Base-by-base conservation (phyloP, 2,329 filamentous ascomycete genomes). In the Albophoma yamanashiensis region DNA sequence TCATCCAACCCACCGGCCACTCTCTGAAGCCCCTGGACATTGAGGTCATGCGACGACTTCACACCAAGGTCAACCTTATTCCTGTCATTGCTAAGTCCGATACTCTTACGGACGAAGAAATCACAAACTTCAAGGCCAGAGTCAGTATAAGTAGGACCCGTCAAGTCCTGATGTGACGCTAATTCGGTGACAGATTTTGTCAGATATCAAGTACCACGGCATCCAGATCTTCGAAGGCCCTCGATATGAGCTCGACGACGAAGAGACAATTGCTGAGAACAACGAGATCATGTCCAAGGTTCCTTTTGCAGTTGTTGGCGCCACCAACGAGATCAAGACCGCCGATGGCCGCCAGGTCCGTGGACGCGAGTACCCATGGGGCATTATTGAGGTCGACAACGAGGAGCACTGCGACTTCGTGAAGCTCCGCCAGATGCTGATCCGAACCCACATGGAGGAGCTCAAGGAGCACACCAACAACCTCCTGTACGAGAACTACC, bases 401-500 rank as follows among this genome's bases (percentile, higher is more conserved):
- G 94, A 99, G 84, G 94, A 99, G 77, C 94, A 99, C 82, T 99
- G 94, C 73, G 94, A 99, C 79, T 99, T 99, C 68, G 94, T 97
- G 78, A 99, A 99, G 87, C 87, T 99, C 63, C 92, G 94, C 76
- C 94, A 99, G 79, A 99, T 99, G 94, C 87, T 99, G 68, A 97
- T 99, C 81, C 90, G 94, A 76, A 99, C 94, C 60, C 94, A 99
- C 84, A 99, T 99, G 94, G 94, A 99, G 76, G 94, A 99, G 81
- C 91, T 99, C 81, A 99, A 99, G 88, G 94, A 99, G 82, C 91
- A 99, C 82, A 99, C 94, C 77, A 99, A 97, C 87, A 99, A 99
- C 81, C 85, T 83, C 67, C 82, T 99, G 70, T 99, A 99, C 81
- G 94, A 99, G 83, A 97, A 97, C 85, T 99, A 99, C 88, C 89